Evolutionary conservation across 371 early-diverging fungal genomes (phyloP).

Genomic region (Smittium culicis): DNA sequence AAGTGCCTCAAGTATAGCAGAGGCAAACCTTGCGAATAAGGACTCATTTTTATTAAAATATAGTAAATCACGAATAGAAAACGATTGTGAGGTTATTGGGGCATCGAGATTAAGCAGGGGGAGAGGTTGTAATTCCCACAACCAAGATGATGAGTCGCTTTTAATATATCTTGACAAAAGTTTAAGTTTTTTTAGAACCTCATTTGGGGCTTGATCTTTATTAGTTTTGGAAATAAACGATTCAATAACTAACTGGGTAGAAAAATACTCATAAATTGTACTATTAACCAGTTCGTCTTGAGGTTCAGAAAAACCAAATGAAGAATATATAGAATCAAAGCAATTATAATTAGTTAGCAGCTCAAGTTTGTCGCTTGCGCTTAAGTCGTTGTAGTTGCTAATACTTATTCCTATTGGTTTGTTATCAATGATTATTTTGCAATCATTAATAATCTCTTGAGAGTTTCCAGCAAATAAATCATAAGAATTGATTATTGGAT

Average conservation of each 20-base stretch:
- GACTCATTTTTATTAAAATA: background rate
- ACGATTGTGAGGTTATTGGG: background rate
- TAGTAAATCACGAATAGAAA: background rate
- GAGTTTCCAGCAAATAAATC: too few relatives aligned
- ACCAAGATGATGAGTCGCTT: background rate
- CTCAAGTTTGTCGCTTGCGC: background rate
- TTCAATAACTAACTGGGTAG: background rate
- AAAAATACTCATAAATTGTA: background rate
- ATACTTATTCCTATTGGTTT: too few relatives aligned
- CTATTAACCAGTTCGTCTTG: background rate
- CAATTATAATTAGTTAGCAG: background rate
- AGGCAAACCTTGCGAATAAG: background rate
- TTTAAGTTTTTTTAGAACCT: background rate
- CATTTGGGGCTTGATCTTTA: background rate
- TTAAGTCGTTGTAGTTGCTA: too few relatives aligned
- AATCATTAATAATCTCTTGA: too few relatives aligned
- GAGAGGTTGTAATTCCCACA: background rate
- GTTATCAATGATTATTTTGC: too few relatives aligned
- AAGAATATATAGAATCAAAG: background rate
- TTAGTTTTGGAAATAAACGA: background rate
- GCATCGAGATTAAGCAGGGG: background rate
- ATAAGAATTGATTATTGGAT: too few relatives aligned
- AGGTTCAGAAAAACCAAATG: background rate
- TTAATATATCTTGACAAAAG: background rate
- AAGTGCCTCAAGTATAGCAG: background rate